Conservation (phyloP, 805 yeast species). For the Starmerella stigmatis region DNA sequence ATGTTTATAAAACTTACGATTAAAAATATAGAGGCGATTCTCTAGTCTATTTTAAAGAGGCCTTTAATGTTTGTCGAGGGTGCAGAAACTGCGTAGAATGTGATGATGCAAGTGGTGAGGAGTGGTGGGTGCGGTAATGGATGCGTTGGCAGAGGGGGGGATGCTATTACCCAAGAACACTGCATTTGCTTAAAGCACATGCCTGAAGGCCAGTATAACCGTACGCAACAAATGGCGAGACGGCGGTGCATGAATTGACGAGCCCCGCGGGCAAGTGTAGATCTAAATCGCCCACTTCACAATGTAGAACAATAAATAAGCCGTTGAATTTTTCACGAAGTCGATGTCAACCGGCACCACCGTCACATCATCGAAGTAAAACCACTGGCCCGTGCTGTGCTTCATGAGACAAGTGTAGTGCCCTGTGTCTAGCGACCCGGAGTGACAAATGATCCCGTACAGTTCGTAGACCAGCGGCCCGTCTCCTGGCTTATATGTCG, state of each 20-base stretch:
- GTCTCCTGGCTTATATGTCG: slow-evolving; percentile 1
- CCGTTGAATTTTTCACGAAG: slow-evolving; percentile 53
- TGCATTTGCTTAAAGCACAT: too few species aligned
- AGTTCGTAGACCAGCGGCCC: slow-evolving; percentile 54
- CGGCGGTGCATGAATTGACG: neutral
- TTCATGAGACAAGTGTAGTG: slow-evolving; percentile 80
- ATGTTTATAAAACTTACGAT: too few species aligned
- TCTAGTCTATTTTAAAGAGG: too few species aligned
- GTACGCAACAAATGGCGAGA: neutral
- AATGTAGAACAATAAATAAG: slow-evolving; percentile 55
- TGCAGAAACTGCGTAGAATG: too few species aligned
- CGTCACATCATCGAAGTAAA: slow-evolving; percentile 79
- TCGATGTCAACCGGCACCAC: slow-evolving; percentile 55
- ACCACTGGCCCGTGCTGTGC: slow-evolving; percentile 45
- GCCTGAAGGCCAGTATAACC: too few species aligned
- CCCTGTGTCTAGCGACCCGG: slow-evolving; percentile 91
- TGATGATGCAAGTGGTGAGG: too few species aligned
- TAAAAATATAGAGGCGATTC: too few species aligned
- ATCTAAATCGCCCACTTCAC: slow-evolving; percentile 25
- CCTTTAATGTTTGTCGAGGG: too few species aligned
- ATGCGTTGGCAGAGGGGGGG: too few species aligned
- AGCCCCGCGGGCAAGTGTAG: neutral
- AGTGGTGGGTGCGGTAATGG: too few species aligned
- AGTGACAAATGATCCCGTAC: slow-evolving; percentile 78
- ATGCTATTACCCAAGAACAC: too few species aligned